Base-by-base conservation (phyloP, 2,329 filamentous ascomycete species). In the Chalara sp. region DNA sequence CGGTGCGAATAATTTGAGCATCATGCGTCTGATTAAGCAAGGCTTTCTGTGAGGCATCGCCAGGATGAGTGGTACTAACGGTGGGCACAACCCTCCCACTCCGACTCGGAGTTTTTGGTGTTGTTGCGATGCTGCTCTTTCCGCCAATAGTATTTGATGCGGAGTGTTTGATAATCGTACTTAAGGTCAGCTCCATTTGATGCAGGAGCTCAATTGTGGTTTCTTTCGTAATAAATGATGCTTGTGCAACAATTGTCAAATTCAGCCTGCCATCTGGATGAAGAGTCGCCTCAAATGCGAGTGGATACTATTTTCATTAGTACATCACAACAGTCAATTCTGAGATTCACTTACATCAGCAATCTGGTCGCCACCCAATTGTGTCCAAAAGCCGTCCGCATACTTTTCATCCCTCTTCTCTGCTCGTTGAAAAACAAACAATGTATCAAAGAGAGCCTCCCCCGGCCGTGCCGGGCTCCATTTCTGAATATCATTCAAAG, bases 351-450 rank as follows among this genome's bases (percentile, higher is more conserved):
- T 66, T 47, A 62, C 69, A 59, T 75, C 72, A 29, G 67, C 54
- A 31, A 69, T 58, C 3, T 68, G 67, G 4, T 70, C 64, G 1
- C 73, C 74, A 21, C 79, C 72, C 2, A 75, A 53, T 7, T 77
- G 61, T 0, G 67, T 69, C 84, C 88, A 91, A 1, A 81, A 58
- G 1, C 58, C 50, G 2, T 67, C 58, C 4, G 65, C 55, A n/a
- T 61, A 62, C 1, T 53, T 42, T 0, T 61, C 50, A 0, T 60
- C 52, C 1, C 61, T 55, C 0, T 67, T 59, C 6, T 58, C 53
- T 3, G 79, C 71, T 35, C 76, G 73, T 61, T 95, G 87, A 63
- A 92, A 96, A 0, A 89, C 86, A 58, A 96, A 95, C 1, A 96
- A 71, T 0, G 76, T 84, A 53, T 95, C 86, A 62, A 96, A 96